These are phyloP conservation scores for Mucor circinelloides DNA, from an alignment of 371 early-diverging fungal species.

Conservation along the genomic window DNA sequence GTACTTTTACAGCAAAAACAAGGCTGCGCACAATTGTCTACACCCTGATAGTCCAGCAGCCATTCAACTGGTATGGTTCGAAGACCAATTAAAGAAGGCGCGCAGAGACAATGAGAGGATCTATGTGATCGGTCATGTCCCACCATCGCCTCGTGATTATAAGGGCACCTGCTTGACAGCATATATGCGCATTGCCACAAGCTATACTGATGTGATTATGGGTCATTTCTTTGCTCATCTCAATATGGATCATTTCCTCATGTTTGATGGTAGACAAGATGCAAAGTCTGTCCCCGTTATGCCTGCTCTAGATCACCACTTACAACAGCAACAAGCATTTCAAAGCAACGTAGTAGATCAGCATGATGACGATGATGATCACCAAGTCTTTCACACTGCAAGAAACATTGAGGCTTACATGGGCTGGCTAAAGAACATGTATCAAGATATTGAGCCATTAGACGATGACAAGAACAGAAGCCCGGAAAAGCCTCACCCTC, in stretches of 20 bases:
- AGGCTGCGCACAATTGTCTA: constrained; percentile 67
- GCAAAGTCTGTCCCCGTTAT: constrained; percentile 4
- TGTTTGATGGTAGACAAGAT: constrained; percentile 43
- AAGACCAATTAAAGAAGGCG: constrained; percentile 54
- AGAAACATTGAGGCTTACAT: constrained; percentile 37
- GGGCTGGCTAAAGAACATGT: constrained; percentile 38
- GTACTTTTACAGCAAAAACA: constrained; percentile 71
- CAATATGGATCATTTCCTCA: constrained; percentile 79
- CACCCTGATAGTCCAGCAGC: constrained; percentile 59
- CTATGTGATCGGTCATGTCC: constrained; percentile 78
- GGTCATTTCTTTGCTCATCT: constrained; percentile 83
- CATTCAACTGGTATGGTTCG: constrained; percentile 74
- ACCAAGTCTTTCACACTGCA: constrained; percentile 15
- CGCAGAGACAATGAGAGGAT: constrained; percentile 31
- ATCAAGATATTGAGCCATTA: constrained; percentile 23
- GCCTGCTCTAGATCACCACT: neutral
- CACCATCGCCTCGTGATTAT: constrained; percentile 71
- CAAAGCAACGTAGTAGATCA: neutral
- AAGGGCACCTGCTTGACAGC: constrained; percentile 59
- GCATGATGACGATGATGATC: constrained; percentile 13
- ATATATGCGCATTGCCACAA: constrained; percentile 62
- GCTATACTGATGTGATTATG: constrained; percentile 63
- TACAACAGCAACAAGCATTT: neutral
- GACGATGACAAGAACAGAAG: constrained; percentile 13
- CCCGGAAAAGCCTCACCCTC: constrained; percentile 4